phyloP scores from a whole-genome alignment of 2,329 filamentous ascomycete species.

The Tothia fuscella region DNA sequence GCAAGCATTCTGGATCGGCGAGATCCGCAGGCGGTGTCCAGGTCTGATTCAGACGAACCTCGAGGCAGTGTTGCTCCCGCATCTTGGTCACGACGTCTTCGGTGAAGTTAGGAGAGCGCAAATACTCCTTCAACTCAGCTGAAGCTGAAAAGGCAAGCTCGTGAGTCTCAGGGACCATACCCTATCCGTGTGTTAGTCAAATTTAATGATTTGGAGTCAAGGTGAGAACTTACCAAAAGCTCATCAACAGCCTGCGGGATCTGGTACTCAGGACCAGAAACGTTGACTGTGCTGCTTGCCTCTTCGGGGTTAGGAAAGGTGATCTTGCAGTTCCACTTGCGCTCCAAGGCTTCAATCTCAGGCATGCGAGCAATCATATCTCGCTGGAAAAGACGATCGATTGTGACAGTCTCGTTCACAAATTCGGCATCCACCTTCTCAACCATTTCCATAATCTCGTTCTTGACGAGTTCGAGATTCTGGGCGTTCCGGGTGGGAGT shows the following conservation, averaged over 20 bases:
- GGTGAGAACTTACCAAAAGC: conserved; percentile 51
- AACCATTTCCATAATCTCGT: conserved; percentile 99
- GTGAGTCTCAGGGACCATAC: conserved; percentile 95
- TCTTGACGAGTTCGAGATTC: conserved; percentile 92
- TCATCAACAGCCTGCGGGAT: conserved; percentile 94
- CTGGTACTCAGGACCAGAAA: conserved; percentile 95
- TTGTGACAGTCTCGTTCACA: conserved; percentile 74
- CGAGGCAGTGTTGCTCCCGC: conserved; percentile 83
- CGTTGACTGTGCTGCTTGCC: conserved; percentile 89
- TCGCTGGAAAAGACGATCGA: conserved; percentile 90
- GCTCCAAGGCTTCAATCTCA: conserved; percentile 89
- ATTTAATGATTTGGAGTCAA: neutral
- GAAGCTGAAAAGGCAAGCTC: conserved; percentile 75
- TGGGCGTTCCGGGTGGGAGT: conserved; percentile 95
- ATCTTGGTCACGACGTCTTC: conserved; percentile 72
- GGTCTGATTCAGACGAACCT: conserved; percentile 57
- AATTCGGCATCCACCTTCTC: conserved; percentile 96
- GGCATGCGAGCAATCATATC: conserved; percentile 79
- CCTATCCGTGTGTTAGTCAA: conserved; percentile 38
- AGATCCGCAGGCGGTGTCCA: conserved; percentile 20
- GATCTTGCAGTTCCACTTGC: conserved; percentile 99
- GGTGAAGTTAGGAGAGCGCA: conserved; percentile 70
- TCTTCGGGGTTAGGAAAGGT: conserved; percentile 96
- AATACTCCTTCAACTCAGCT: conserved; percentile 63
- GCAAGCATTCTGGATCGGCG: conserved; percentile 38